Base-by-base conservation (phyloP, 1,284 basidiomycete genomes). In the Taiwanofungus camphoratus region DNA sequence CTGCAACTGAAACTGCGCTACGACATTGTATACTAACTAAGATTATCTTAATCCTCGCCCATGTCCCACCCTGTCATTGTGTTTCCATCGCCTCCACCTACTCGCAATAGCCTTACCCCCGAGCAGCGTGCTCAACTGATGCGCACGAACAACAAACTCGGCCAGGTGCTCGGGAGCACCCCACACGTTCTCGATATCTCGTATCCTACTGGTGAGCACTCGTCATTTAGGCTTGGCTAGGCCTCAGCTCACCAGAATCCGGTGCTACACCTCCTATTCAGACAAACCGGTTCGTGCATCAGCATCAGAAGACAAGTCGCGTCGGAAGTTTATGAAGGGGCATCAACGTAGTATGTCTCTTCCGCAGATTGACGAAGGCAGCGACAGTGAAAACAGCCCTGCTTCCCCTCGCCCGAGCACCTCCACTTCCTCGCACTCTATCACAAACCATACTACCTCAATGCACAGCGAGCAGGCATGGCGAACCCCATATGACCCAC, bases 101-200 rank as follows among this genome's bases (percentile, higher is more conserved):
- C 82, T 16, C 72, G 64, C 23, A 83, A 84, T 57, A 65, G 67
- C 9, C 61, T 81, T 36, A 75, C 75, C 5, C 53, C 68, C 7
- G 56, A 66, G 21, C 75, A 83, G 56, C 75, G 80, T 16, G 59
- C 67, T 5, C 75, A 76, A 42, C 70, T 83, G 20, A 57, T 79
- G 40, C 74, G 76, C 26, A 73, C 74, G 13, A 74, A 77, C 27
- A 74, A 73, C 50, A 84, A 84, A 61, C 70, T 85, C 13, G 72
- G 72, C 30, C 72, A 73, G 36, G 59, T 84, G 21, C 64, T 84
- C 6, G 82, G 82, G 12, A 66, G 69, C 23, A 76, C 79, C 5
- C 82, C 82, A 5, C 76, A 72, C 47, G 63, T 82, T 23, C 45
- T 78, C n/a, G 79, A 83, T 38, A 31, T 45, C 34, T 39, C 52